A percentile compares a stretch with the other conserved stretches of the same genome.
Conservation (phyloP, 2,329 filamentous ascomycete species). For the Pyrenochaeta sp. region DNA sequence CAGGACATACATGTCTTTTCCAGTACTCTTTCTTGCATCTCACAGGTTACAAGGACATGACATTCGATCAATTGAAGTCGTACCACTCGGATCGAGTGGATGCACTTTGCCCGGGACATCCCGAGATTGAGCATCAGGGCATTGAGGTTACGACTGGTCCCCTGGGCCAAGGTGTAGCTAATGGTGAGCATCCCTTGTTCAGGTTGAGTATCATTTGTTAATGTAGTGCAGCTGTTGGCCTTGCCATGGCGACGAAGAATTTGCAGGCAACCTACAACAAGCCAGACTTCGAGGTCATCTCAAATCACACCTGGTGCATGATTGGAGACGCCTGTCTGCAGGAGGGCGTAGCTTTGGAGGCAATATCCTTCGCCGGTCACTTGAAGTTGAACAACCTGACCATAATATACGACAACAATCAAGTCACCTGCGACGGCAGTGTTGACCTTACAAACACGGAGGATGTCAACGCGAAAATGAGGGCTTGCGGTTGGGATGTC, state of each 20-base stretch:
- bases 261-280: constrained; percentile 62
- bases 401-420: constrained; percentile 68
- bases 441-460: constrained; percentile 64
- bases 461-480: constrained; percentile 66
- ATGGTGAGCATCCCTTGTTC: too few species aligned
- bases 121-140: constrained; percentile 65
- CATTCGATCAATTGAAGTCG: constrained; percentile 63
- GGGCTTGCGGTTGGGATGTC: constrained; percentile 63
- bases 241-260: constrained; percentile 66
- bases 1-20: constrained; percentile 62
- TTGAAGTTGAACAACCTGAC: constrained; percentile 64
- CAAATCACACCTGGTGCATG: constrained; percentile 64
- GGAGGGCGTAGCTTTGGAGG: constrained; percentile 60
- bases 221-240: too few species aligned
- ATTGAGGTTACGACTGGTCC: constrained; percentile 68
- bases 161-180: constrained; percentile 66
- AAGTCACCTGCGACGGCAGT: constrained; percentile 65
- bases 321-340: constrained; percentile 66
- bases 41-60: constrained; percentile 63
- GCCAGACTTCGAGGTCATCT: constrained; percentile 57
- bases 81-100: constrained; percentile 60
- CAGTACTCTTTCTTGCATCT: constrained; percentile 64
- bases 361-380: constrained; percentile 40
- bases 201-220: too few species aligned
- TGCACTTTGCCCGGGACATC: constrained; percentile 63